Evolutionary conservation across 495 filamentous ascomycete genomes (phyloP), one percentile per base, ranked within the genome.

Genomic region (Neurospora intermedia): DNA sequence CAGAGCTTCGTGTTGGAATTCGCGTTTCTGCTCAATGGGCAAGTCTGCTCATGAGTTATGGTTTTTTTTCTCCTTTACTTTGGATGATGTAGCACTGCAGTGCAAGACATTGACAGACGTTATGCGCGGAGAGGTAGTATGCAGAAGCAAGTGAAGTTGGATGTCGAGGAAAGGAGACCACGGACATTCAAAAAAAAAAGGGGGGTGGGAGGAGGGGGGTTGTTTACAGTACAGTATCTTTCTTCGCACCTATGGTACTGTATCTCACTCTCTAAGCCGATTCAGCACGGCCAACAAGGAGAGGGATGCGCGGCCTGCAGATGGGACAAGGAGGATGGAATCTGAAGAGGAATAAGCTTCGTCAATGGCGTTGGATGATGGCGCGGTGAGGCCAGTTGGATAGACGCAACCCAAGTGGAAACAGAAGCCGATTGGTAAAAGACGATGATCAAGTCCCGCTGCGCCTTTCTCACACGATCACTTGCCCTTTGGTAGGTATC

Each of bases 391-490:
- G 54, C 54, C 54, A 62, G 54, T 31, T 62, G 6, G 48, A 54
- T 20, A 54, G 20, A 54, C 45, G 46, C n/a, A 48, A 48, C 27
- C 27, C 2, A 31, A 31, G 27, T 31, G 27, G 27, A 31, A 31
- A 31, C 27, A 31, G 27, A 31, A 48, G 46, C 46, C 46, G 43
- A 48, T 23, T 10, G 27, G 54, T 54, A 27, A 31, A 31, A 35
- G 23, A 62, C 23, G 23, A 62, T 18, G 54, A 62, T 62, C 54
- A 62, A 16, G 15, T 31, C 27, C 54, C 54, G 54, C 16, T 62
- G 54, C 13, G 54, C 54, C 20, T 62, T 62, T 43, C 74, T 76
- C 76, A 77, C 74, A 76, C 76, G 76, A 77, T 75, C 76, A 75
- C 72, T 76, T 77, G 72, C 76, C 74, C 62, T 74, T 74, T 73